Evolutionary conservation across 73 alveolate species (phyloP), one percentile per base, ranked within the genome.

Genomic region (Symbiodinium pilosum): DNA sequence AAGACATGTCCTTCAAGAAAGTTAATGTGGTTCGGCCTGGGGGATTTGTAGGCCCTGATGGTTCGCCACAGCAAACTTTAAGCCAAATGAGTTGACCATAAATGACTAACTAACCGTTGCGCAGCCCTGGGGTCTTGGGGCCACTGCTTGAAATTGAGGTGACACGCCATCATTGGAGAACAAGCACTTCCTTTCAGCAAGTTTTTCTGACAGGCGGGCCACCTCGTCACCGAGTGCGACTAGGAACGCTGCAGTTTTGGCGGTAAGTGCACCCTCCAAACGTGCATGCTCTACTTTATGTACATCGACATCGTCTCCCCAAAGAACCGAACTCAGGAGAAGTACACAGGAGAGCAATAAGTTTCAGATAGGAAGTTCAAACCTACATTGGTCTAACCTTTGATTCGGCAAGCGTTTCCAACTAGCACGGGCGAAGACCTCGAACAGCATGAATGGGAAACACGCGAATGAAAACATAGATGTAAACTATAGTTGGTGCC

Each of bases 1-100:
- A 38, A 8, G 14, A 39, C 91, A 40, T 83, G 91, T 38, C n/a
- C n/a, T 26, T 83, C 91, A 59, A 83, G 43, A 83, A 83, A 12
- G 39, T 83, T 83, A 0, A 83, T 83, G 47, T 83, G 91, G 16
- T n/a, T 41, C 4, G 91, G 59, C 18, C 36, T 38, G 4, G 30
- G 42, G 41, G 41, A 83, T 36, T n/a, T 36, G 34, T 83, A 83
- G 32, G 42, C 43, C 41, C 91, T 18, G 0, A 38, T 5, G 20
- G 41, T 68, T 40, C 41, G 38, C 91, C 91, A 83, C 34, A 68
- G 91, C 5, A 83, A 26, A 38, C 69, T 2, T 26, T 83, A 59
- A 38, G 91, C 42, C 9, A 83, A 39, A 21, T 83, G 91, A 18
- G 69, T 41, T 36, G 91, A 83, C 91, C 91, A 83, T 8, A 83